phyloP scores from a whole-genome alignment of 2,329 filamentous ascomycete genomes.

The Alternaria ventricosa region DNA sequence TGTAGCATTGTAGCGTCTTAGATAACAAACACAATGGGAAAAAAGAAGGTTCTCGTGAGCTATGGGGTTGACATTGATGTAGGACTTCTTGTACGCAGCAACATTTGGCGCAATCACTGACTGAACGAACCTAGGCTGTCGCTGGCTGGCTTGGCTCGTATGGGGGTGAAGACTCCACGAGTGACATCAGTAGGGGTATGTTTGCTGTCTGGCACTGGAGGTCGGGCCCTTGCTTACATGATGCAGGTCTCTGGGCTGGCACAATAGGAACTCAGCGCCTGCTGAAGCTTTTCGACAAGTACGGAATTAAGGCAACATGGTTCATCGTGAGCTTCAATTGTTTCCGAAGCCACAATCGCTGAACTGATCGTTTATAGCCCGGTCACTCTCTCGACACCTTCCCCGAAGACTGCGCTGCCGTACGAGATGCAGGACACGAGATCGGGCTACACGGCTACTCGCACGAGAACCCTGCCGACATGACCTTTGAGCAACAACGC shows the following conservation, averaged over 20 bases:
- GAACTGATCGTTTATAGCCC: slow-evolving; percentile 32
- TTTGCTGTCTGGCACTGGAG: background rate
- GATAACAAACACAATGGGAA: slow-evolving; percentile 46
- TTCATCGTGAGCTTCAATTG: slow-evolving; percentile 69
- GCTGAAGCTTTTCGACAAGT: slow-evolving; percentile 75
- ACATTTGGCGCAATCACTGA: slow-evolving; percentile 50
- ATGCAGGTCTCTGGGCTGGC: slow-evolving; percentile 69
- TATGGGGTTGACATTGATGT: slow-evolving; percentile 75
- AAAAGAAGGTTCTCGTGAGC: slow-evolving; percentile 62
- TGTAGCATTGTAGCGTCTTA: background rate
- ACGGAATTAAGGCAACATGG: slow-evolving; percentile 73
- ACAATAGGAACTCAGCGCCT: slow-evolving; percentile 71
- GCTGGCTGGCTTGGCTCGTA: slow-evolving; percentile 79
- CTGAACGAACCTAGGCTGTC: slow-evolving; percentile 47
- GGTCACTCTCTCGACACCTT: slow-evolving; percentile 72
- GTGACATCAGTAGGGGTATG: slow-evolving; percentile 72
- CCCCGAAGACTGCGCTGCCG: slow-evolving; percentile 66
- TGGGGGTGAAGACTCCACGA: slow-evolving; percentile 73
- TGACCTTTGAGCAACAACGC: slow-evolving; percentile 76
- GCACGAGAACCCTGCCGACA: slow-evolving; percentile 74
- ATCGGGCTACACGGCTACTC: slow-evolving; percentile 74
- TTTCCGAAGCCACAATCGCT: accelerated
- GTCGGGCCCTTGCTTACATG: slow-evolving; percentile 1
- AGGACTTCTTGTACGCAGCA: slow-evolving; percentile 31
- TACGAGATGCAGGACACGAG: slow-evolving; percentile 70